Conservation (phyloP, 768 basidiomycete species). For the Tricholoma flavovirens region DNA sequence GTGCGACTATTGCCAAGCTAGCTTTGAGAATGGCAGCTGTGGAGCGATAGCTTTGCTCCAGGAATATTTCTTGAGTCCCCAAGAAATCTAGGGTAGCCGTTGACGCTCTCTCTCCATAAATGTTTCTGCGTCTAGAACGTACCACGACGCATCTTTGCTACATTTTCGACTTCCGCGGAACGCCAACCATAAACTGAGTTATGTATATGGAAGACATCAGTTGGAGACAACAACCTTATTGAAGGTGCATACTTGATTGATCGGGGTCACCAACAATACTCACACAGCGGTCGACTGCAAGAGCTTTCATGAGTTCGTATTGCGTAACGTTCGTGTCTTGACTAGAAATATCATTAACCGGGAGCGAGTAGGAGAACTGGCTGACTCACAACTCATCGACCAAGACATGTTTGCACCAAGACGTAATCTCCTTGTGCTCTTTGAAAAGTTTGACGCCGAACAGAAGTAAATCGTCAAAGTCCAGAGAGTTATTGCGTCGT, state of each 20-base stretch:
- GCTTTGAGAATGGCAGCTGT: constrained; percentile 69
- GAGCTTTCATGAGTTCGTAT: constrained; percentile 68
- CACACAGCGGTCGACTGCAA: constrained; percentile 56
- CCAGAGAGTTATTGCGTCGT: constrained; percentile 60
- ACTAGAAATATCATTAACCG: constrained; percentile 22
- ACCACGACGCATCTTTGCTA: constrained; percentile 68
- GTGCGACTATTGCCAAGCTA: constrained; percentile 72
- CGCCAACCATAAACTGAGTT: constrained; percentile 78
- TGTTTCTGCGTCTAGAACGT: neutral
- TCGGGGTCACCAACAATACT: constrained; percentile 88
- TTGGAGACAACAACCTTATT: neutral
- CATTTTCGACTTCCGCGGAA: constrained; percentile 70
- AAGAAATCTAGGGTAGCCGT: constrained; percentile 49
- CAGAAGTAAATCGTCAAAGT: constrained; percentile 83
- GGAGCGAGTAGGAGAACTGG: neutral
- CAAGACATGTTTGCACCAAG: constrained; percentile 64
- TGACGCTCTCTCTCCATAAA: neutral
- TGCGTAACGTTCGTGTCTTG: constrained; percentile 81
- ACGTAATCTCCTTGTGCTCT: constrained; percentile 39
- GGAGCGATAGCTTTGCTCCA: constrained; percentile 87
- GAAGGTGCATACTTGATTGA: constrained; percentile 55
- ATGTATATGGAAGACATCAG: neutral
- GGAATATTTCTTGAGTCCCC: constrained; percentile 56
- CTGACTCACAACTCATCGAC: constrained; percentile 75
- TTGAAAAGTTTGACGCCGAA: constrained; percentile 65